A percentile compares a stretch with the other conserved stretches of the same genome.
Evolutionary conservation across 2,329 filamentous ascomycete genomes (phyloP).

Genomic region (Chaetomium sp.): DNA sequence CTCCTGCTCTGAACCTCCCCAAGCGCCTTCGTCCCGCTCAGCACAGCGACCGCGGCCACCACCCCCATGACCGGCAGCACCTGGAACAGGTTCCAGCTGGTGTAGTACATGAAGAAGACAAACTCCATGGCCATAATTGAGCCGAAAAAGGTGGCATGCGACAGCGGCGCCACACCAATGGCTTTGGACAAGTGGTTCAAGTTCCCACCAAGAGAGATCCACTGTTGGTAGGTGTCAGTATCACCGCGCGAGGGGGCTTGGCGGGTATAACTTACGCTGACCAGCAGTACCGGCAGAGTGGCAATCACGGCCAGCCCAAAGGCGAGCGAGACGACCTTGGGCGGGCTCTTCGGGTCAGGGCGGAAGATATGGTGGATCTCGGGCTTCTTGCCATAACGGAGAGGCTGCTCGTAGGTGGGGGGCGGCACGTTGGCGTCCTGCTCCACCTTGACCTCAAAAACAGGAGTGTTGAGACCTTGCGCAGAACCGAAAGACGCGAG

Average conservation of each 20-base stretch:
- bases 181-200: constrained; percentile 75
- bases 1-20: constrained; percentile 90
- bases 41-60: constrained; percentile 71
- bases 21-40: constrained; percentile 87
- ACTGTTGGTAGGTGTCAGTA: constrained; percentile 52
- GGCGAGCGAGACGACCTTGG: constrained; percentile 74
- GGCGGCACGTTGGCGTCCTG: constrained; percentile 63
- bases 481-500: constrained; percentile 84
- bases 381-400: constrained; percentile 80
- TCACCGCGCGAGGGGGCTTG: not conserved
- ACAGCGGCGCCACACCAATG: constrained; percentile 72
- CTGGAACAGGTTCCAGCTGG: constrained; percentile 88
- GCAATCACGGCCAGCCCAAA: constrained; percentile 75
- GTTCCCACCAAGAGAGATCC: constrained; percentile 82
- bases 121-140: constrained; percentile 86
- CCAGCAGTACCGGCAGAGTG: constrained; percentile 72
- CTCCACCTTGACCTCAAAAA: constrained; percentile 72
- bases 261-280: constrained; percentile 56
- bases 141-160: constrained; percentile 82
- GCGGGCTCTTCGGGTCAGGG: constrained; percentile 75
- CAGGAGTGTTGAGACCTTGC: constrained; percentile 64
- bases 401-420: constrained; percentile 63
- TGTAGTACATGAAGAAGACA: constrained; percentile 95
- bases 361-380: constrained; percentile 94
- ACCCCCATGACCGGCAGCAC: constrained; percentile 71